phyloP scores from a whole-genome alignment of 2,329 filamentous ascomycete genomes.

The Exophiala lecanii-corni region DNA sequence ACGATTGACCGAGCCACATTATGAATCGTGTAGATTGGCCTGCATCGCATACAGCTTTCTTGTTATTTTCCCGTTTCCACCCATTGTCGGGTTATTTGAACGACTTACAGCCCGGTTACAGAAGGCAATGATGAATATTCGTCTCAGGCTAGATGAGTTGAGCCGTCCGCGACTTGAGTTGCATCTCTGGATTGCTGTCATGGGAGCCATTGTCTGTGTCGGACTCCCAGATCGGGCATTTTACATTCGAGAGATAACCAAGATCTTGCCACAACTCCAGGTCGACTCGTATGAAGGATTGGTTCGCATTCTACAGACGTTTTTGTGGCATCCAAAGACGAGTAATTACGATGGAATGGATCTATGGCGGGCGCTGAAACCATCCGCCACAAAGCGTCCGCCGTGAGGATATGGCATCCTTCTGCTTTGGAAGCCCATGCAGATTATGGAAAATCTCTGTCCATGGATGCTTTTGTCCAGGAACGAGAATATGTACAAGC shows the following conservation, averaged over 20 bases:
- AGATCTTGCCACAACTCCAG: conserved; percentile 1
- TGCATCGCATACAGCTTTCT: conserved; percentile 35
- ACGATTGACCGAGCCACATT: conserved; percentile 31
- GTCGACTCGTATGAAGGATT: conserved; percentile 1
- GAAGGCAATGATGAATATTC: conserved; percentile 20
- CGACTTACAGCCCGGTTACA: conserved; percentile 29
- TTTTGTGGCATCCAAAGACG: conserved; percentile 14
- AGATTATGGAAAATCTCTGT: too few species aligned
- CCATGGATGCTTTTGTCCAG: too few species aligned
- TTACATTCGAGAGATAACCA: conserved; percentile 27
- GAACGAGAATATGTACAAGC: too few species aligned
- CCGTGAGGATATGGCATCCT: not conserved
- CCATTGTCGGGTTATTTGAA: conserved; percentile 32
- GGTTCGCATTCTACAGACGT: conserved; percentile 6
- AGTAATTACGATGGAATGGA: conserved; percentile 9
- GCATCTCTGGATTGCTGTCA: conserved; percentile 34
- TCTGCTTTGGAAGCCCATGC: too few species aligned
- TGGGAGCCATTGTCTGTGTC: conserved; percentile 36
- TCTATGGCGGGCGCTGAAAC: conserved; percentile 7
- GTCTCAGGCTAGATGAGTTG: conserved; percentile 12
- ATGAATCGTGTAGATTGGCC: conserved; percentile 29
- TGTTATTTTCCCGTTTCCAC: conserved; percentile 37
- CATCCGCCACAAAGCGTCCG: not conserved
- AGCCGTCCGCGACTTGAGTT: conserved; percentile 19
- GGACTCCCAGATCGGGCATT: conserved; percentile 30